Base-by-base conservation (phyloP, 2,329 filamentous ascomycete genomes). In the Neonectria magnoliae region DNA sequence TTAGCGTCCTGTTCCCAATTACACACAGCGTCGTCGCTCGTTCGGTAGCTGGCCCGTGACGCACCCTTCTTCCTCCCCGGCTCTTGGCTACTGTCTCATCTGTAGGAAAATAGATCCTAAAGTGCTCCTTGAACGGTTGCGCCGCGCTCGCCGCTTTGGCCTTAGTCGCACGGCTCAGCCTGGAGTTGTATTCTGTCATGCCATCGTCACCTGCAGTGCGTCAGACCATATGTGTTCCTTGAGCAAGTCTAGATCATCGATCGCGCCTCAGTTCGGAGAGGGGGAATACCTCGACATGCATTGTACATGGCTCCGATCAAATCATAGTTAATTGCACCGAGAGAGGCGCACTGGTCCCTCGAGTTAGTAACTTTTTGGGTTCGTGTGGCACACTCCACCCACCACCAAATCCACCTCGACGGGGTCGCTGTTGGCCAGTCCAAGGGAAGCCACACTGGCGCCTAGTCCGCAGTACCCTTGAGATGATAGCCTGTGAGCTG, bases 31-130 rank as follows among this genome's bases (percentile, higher is more conserved):
- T 62, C 56, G 57, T 60, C 55, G 66, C 66, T 68, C 60, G 59
- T 57, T 62, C 62, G 60, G 57, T 36, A 68, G 81, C 86, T 77
- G 44, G 58, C 33, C 36, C 38, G 56, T 56, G 52, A 72, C 72
- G 67, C 72, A 90, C 89, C 60, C 79, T 77, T 61, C 78, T 81
- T 2, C 91, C 92, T 31, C 89, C 91, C 66, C 83, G 87, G 72
- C 91, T 94, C 31, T 78, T 76, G 10, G 77, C 75, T 3, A 97
- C 90, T 0, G 93, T 97, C 20, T 89, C 79, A 11, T 87, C 78
- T 1, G 91, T 93, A 3, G 94, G 94, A 73, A 95, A 98, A 78
- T 94, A 97, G 56, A 97, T 85, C 10, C 90, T 87, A 70, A 96
- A 87, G 52, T 83, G 82, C 33, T 87, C 79, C 66, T 80, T 80